Base-by-base conservation (phyloP, 139 green algal species). In the Chlamydomonas sp. region DNA sequence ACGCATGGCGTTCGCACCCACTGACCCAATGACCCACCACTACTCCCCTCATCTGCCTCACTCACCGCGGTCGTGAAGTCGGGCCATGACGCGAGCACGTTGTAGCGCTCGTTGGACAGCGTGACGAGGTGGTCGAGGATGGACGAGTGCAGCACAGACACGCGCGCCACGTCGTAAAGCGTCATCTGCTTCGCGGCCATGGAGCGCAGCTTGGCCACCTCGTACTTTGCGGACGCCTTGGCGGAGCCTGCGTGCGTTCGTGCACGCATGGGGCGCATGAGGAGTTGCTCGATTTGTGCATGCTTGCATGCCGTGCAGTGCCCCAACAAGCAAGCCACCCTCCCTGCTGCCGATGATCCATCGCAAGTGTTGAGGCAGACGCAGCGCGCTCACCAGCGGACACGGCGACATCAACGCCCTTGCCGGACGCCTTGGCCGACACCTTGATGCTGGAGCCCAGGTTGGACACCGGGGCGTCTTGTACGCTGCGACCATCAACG, bases 61-160 rank as follows among this genome's bases (percentile, higher is more conserved):
- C 76, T 71, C 34, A 82, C 76, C 29, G 77, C 77, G 24, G 58
- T 81, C 10, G 72, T 79, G 72, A 87, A 87, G 66, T 87, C 81
- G 1, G 81, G 81, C 81, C 81, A 87, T 16, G 79, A 76, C 3
- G 81, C 77, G 28, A 87, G 81, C 37, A 87, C 69, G 20, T 73
- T 77, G 70, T 87, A 87, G 13, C 81, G 74, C 70, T 81, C 81
- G 13, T 82, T 68, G 1, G 72, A 69, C n/a, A 83, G 70, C 49
- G 61, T 49, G 28, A 87, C 67, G 57, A 87, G 72, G 73, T 84
- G 75, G 64, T 82, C 79, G 69, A 83, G 70, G 64, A 87, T 74
- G 1, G 47, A 65, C 31, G 57, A 62, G 71, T 82, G 77, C 36
- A 79, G 48, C 20, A 82, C 76, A 35, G 38, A 72, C 34, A 82